These are phyloP conservation scores for Ambrosia trifida DNA, from an alignment of 129 eudicot species.

Conservation along the genomic window DNA sequence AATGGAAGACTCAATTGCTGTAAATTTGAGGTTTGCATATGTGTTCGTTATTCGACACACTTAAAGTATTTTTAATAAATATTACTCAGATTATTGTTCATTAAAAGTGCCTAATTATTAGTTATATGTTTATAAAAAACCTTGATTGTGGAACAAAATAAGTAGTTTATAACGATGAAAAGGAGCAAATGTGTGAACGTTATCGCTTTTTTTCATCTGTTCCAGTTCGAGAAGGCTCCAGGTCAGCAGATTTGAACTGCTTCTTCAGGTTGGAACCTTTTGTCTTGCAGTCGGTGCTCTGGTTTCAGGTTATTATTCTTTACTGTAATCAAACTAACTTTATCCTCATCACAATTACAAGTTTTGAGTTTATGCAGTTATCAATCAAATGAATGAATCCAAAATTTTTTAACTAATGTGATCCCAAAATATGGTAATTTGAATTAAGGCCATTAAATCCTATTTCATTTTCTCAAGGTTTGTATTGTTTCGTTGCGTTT, in stretches of 20 bases:
- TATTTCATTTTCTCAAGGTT: background rate
- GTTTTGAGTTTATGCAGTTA: background rate
- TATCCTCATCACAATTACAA: conserved; percentile 4
- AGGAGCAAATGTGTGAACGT: background rate
- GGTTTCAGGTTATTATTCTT: conserved; percentile 63
- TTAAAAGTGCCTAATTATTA: background rate
- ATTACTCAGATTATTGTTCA: background rate
- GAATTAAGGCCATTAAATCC: background rate
- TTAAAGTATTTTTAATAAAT: conserved; percentile 8
- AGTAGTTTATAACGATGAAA: background rate
- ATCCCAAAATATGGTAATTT: background rate
- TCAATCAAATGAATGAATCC: background rate
- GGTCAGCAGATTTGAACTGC: conserved; percentile 93
- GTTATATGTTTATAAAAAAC: background rate
- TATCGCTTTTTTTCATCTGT: background rate
- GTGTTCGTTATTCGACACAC: background rate
- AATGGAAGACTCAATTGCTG: conserved; percentile 98
- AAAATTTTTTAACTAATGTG: background rate
- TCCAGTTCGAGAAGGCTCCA: conserved; percentile 95
- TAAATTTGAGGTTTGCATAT: conserved; percentile 76
- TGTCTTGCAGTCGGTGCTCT: conserved; percentile 92
- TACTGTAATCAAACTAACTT: conserved; percentile 9
- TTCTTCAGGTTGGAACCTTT: conserved; percentile 96
- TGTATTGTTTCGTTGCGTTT: background rate
- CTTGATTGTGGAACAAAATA: background rate